Conservation (phyloP, 2,329 filamentous ascomycete genomes). For the Aspergillus arachidicola region DNA sequence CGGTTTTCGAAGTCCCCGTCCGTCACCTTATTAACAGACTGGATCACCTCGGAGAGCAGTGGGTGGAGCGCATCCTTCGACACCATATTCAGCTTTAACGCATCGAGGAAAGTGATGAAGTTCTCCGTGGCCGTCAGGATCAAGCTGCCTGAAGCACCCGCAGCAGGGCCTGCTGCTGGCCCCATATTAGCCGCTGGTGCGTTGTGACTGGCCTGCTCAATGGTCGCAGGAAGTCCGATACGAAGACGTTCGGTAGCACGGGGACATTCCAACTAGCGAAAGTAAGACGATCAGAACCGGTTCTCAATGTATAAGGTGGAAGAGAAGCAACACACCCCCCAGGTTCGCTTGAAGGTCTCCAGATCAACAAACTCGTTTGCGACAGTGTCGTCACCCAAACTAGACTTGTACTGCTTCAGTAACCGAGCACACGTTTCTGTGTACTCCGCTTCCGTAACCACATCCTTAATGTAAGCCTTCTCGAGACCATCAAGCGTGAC, state of each 20-base stretch:
- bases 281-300: slow-evolving; percentile 1
- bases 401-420: slow-evolving; percentile 95
- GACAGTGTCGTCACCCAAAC: slow-evolving; percentile 88
- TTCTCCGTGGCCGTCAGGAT: slow-evolving; percentile 94
- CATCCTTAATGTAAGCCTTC: slow-evolving; percentile 95
- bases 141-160: slow-evolving; percentile 60
- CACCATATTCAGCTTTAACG: slow-evolving; percentile 84
- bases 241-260: slow-evolving; percentile 89
- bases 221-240: slow-evolving; percentile 87
- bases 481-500: slow-evolving; percentile 93
- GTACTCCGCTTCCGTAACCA: slow-evolving; percentile 87
- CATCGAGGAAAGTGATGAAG: slow-evolving; percentile 97
- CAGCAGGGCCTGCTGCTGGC: slow-evolving; percentile 29
- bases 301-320: slow-evolving; percentile 2
- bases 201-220: slow-evolving; percentile 61
- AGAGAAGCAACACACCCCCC: slow-evolving; percentile 69
- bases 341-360: slow-evolving; percentile 87
- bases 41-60: slow-evolving; percentile 90
- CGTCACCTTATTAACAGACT: slow-evolving; percentile 95
- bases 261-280: slow-evolving; percentile 80
- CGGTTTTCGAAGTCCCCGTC: slow-evolving; percentile 93
- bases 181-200: slow-evolving; percentile 46
- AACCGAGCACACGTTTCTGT: slow-evolving; percentile 94
- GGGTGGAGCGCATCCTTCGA: slow-evolving; percentile 98
- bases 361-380: slow-evolving; percentile 82